phyloP scores from a whole-genome alignment of 805 yeast species.

The Cyberlindnera euphorbiiphila region DNA sequence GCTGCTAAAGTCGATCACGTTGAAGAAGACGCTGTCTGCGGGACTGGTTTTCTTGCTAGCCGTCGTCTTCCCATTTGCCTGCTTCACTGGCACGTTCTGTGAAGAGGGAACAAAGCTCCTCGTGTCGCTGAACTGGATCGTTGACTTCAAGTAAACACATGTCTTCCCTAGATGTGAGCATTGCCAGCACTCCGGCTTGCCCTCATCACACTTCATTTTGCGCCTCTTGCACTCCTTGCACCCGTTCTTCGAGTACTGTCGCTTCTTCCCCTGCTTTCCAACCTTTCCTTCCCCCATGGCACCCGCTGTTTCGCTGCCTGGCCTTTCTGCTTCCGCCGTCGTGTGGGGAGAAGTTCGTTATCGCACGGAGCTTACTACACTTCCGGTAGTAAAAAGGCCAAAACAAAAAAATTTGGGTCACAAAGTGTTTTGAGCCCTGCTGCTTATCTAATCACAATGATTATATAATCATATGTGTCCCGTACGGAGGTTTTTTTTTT shows the following conservation, averaged over 20 bases:
- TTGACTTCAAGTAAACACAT: conserved; percentile 36
- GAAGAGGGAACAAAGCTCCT: conserved; percentile 8
- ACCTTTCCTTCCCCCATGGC: background rate
- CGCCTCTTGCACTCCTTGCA: conserved; percentile 43
- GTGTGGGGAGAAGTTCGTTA: no score
- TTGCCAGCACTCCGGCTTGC: conserved; percentile 35
- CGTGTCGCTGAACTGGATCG: conserved; percentile 21
- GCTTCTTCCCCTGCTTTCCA: conserved; percentile 11
- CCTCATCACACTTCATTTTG: conserved; percentile 33
- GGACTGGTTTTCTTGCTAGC: conserved; percentile 1
- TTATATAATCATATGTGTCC: no score
- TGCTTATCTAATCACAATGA: no score
- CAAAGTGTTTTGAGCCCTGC: no score
- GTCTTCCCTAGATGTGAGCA: conserved; percentile 35
- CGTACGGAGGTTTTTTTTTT: no score
- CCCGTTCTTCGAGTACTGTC: conserved; percentile 43
- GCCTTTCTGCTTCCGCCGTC: no score
- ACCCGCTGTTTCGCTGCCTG: no score
- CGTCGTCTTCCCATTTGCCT: background rate
- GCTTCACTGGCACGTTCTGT: background rate
- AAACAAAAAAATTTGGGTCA: no score
- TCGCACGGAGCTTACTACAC: no score
- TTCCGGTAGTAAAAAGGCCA: no score
- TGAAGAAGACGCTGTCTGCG: conserved; percentile 6
- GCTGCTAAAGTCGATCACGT: conserved; percentile 13